phyloP scores from a whole-genome alignment of 805 yeast species.

The Lipomyces spencermartinsiae region DNA sequence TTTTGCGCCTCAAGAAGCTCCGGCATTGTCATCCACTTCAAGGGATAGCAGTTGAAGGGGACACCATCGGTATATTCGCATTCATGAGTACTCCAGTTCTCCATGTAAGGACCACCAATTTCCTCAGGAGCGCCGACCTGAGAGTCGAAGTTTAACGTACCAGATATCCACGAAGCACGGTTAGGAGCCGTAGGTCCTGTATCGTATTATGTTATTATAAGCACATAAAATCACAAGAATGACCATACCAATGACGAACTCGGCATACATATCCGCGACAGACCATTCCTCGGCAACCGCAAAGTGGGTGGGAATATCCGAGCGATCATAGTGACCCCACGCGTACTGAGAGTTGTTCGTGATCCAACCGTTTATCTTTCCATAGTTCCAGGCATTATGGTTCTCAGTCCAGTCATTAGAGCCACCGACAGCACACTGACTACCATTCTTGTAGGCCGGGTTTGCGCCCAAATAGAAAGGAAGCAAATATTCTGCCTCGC shows the following conservation, averaged over 20 bases:
- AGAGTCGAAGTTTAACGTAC: slow-evolving; percentile 40
- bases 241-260: slow-evolving; percentile 39
- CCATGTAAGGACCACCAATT: slow-evolving; percentile 40
- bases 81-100: slow-evolving; percentile 31
- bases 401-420: slow-evolving; percentile 43
- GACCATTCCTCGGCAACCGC: slow-evolving; percentile 42
- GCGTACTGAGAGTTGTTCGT: slow-evolving; percentile 40
- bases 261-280: slow-evolving; percentile 43
- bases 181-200: slow-evolving; percentile 41
- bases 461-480: slow-evolving; percentile 40
- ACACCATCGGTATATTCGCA: slow-evolving; percentile 30
- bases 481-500: slow-evolving; percentile 34
- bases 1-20: slow-evolving; percentile 34
- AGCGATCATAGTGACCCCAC: slow-evolving; percentile 39
- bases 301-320: slow-evolving; percentile 41
- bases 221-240: not conserved
- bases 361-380: slow-evolving; percentile 41
- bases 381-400: slow-evolving; percentile 41
- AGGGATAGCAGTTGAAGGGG: slow-evolving; percentile 38
- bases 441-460: slow-evolving; percentile 34
- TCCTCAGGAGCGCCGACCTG: slow-evolving; percentile 34
- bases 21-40: slow-evolving; percentile 40
- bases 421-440: slow-evolving; percentile 41
- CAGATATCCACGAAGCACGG: slow-evolving; percentile 42
- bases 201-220: not conserved